These are phyloP conservation scores for Clausena lansium DNA, from an alignment of 345 rosid genomes.

Conservation along the genomic window DNA sequence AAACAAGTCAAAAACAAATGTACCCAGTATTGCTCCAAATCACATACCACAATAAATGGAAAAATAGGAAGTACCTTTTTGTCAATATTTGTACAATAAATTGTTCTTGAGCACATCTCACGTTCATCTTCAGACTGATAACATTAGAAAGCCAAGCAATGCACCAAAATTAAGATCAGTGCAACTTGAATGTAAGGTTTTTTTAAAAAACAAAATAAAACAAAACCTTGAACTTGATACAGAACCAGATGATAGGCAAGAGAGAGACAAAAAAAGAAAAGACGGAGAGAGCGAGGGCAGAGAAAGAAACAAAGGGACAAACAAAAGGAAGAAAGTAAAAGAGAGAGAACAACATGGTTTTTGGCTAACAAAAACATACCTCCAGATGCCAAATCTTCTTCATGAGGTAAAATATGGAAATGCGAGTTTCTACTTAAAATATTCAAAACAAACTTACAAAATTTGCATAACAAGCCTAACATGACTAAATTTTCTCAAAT, in stretches of 20 bases:
- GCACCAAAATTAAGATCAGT: constrained; percentile 5
- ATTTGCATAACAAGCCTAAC: neutral
- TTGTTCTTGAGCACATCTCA: constrained; percentile 97
- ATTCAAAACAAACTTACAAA: neutral
- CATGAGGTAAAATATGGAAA: neutral
- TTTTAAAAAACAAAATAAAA: neutral
- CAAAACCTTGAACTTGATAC: neutral
- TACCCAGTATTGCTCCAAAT: neutral
- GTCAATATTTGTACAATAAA: constrained; percentile 97
- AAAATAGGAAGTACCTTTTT: constrained; percentile 52
- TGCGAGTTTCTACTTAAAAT: neutral
- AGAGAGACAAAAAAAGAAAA: no score
- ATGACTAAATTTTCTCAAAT: neutral
- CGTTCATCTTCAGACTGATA: constrained; percentile 92
- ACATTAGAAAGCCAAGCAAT: constrained; percentile 14
- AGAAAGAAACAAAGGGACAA: neutral
- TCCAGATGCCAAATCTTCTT: neutral
- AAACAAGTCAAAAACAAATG: constrained; percentile 12
- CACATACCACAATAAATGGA: constrained; percentile 5
- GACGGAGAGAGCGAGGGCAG: no score
- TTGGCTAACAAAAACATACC: neutral
- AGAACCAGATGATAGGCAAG: neutral
- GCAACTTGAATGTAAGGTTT: neutral
- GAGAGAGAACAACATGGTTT: neutral
- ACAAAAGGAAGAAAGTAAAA: neutral